phyloP scores from a whole-genome alignment of 371 early-diverging fungal genomes.

The Mortierella sp. region DNA sequence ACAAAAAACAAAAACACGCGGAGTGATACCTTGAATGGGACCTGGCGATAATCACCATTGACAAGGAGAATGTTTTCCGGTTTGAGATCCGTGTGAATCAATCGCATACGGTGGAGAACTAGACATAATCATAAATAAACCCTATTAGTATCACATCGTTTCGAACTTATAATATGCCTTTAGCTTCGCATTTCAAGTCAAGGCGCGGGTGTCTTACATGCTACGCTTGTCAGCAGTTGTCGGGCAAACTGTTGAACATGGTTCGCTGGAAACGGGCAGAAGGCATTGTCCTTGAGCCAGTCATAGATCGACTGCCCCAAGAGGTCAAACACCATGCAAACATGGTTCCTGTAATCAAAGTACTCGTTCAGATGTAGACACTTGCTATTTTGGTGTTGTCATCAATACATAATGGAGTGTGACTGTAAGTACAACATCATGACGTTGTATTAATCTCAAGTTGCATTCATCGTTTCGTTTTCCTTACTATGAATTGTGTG shows the following conservation, averaged over 20 bases:
- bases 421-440: too few relatives aligned
- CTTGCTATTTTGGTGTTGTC: constrained; percentile 64
- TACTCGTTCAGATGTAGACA: constrained; percentile 70
- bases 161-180: too few relatives aligned
- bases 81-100: constrained; percentile 95
- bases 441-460: too few relatives aligned
- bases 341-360: constrained; percentile 92
- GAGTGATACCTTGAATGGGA: constrained; percentile 47
- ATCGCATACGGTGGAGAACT: constrained; percentile 83
- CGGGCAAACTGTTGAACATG: constrained; percentile 88
- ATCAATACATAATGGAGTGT: background rate
- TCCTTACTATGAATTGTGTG: constrained; percentile 72
- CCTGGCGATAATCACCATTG: constrained; percentile 48
- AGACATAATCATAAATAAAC: background rate
- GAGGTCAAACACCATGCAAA: constrained; percentile 97
- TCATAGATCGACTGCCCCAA: constrained; percentile 91
- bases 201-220: constrained; percentile 72
- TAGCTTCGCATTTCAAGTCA: too few relatives aligned
- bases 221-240: constrained; percentile 81
- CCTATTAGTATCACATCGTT: too few relatives aligned
- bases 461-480: too few relatives aligned
- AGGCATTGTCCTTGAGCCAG: constrained; percentile 91
- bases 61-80: constrained; percentile 88
- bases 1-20: background rate
- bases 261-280: constrained; percentile 85